A percentile compares a stretch with the other conserved stretches of the same genome.
Evolutionary conservation across 305 asterid species (phyloP).

Genomic region (Euphrasia arctica): DNA sequence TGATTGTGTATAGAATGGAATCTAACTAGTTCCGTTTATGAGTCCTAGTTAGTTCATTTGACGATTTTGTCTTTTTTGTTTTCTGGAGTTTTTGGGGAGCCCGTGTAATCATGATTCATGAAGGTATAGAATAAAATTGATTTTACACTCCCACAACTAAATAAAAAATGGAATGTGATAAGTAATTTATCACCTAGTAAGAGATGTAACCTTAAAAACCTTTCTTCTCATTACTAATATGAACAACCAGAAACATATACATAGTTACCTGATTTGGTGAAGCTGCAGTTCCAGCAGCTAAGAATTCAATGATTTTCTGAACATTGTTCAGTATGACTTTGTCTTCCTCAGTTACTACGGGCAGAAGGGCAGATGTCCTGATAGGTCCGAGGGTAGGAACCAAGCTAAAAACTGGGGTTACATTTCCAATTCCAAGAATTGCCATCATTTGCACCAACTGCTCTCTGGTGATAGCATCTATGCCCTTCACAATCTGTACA

Average conservation of each 20-base stretch:
- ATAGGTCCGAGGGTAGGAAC: constrained; percentile 84
- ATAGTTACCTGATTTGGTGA: constrained; percentile 61
- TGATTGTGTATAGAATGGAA: no score
- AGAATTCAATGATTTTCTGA: constrained; percentile 68
- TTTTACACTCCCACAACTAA: no score
- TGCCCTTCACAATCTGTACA: constrained; percentile 88
- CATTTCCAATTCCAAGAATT: constrained; percentile 63
- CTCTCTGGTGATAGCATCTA: constrained; percentile 92
- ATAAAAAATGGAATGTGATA: no score
- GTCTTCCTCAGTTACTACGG: constrained; percentile 87
- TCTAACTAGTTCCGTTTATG: no score
- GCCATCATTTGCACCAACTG: constrained; percentile 83
- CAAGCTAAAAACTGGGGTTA: constrained; percentile 71
- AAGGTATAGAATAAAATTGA: no score
- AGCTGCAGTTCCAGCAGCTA: constrained; percentile 63
- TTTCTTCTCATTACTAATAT: neutral
- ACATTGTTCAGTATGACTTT: constrained; percentile 82
- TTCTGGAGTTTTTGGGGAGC: no score
- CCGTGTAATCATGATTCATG: no score
- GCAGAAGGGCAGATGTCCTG: constrained; percentile 85
- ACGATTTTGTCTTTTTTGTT: no score
- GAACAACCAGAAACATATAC: constrained; percentile 10
- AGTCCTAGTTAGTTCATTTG: no score
- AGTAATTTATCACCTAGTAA: no score
- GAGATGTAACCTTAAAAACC: no score